Evolutionary conservation across 176 grass and related monocot genomes (phyloP), one percentile per base, ranked within the genome.

Genomic region (Paspalum notatum): DNA sequence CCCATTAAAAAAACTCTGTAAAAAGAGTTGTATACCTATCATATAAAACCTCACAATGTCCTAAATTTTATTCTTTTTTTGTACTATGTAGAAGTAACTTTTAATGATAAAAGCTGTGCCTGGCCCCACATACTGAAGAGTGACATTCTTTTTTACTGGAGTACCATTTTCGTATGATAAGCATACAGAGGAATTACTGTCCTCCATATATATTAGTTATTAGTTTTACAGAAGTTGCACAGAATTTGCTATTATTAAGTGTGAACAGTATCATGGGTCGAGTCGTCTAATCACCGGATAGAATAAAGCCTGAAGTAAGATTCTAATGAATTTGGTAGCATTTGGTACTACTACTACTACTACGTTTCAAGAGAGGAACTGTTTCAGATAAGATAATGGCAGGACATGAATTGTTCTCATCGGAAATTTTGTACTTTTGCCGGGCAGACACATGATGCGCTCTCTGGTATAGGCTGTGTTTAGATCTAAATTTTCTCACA

Each of bases 331-430:
- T 72, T 85, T 22, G 38, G 25, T 38, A 7, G 41, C 44, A 43
- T 44, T 65, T 66, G 62, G 38, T 17, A 41, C 62, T 40, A 21
- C 37, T 54, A 21, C 37, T 54, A 1, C 32, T 32, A 32, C 32
- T 32, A 44, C 11, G 8, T 71, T 79, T 72, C 39, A 56, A 24
- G 9, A 61, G 21, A 43, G 24, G 24, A 55, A 85, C 25, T 80
- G 17, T 79, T 82, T 9, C 27, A 74, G 45, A 82, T 62, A 80
- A 79, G 68, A 71, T 55, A 80, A 79, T 21, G 15, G 20, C 25
- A 49, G 58, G 41, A 66, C 77, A 66, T 7, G 51, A 41, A 77
- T 60, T 77, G 9, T 51, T 25, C 32, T 58, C 27, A 40, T 78
- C 54, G 64, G 15, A 54, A 45, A n/a, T n/a, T 53, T 71, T 78